Percentiles rank a stretch among this genome's conserved stretches.
Conservation (phyloP, 768 basidiomycete species). For the Suillus discolor region DNA sequence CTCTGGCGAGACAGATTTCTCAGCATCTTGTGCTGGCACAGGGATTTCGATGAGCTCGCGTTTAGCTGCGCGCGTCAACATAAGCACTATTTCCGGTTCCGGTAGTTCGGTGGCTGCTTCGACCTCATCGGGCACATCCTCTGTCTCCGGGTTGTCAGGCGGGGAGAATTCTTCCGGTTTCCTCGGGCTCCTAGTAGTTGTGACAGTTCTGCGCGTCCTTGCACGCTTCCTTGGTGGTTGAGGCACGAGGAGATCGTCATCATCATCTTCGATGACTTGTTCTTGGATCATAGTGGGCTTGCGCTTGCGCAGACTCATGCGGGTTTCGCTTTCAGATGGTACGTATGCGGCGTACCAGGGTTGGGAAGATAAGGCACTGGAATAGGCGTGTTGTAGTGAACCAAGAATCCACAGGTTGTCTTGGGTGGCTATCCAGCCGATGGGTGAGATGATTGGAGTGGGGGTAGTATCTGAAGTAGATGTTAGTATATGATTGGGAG, state of each 20-base stretch:
- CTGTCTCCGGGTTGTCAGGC: conserved; percentile 13
- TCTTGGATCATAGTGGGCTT: conserved; percentile 26
- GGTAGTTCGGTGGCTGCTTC: conserved; percentile 9
- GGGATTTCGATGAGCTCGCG: conserved; percentile 24
- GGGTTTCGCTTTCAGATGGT: conserved; percentile 30
- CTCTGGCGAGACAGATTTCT: conserved; percentile 17
- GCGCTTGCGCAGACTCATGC: conserved; percentile 37
- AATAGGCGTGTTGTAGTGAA: conserved; percentile 33
- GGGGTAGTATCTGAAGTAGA: conserved; percentile 28
- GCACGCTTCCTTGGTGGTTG: conserved; percentile 35
- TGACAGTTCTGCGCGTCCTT: conserved; percentile 26
- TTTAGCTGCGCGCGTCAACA: conserved; percentile 20
- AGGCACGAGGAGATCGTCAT: conserved; percentile 26
- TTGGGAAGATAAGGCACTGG: conserved; percentile 22
- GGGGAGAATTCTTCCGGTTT: conserved; percentile 7
- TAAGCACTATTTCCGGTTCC: conserved; percentile 3
- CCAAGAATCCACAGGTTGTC: conserved; percentile 38
- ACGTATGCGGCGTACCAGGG: conserved; percentile 36
- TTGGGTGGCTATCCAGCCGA: conserved; percentile 35
- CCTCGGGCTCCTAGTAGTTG: conserved; percentile 12
- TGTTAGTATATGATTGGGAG: not conserved
- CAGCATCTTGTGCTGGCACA: conserved; percentile 15
- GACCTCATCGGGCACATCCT: not conserved
- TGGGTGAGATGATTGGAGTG: conserved; percentile 37
- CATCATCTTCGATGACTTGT: conserved; percentile 30